These are phyloP conservation scores for Starmerella bombi DNA, from an alignment of 805 yeast genomes.

Conservation along the genomic window DNA sequence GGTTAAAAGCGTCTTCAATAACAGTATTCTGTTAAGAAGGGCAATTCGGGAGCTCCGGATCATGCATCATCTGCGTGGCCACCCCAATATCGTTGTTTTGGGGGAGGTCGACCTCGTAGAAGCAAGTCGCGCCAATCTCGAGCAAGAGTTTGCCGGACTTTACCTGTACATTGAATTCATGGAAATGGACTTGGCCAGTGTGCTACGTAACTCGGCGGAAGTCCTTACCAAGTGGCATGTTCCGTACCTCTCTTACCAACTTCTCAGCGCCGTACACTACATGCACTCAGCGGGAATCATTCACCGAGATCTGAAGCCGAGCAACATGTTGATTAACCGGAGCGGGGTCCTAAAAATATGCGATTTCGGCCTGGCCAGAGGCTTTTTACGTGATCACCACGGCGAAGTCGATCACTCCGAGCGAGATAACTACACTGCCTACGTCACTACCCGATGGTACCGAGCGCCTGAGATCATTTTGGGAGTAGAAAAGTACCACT, in stretches of 20 bases:
- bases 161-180: conserved; percentile 80
- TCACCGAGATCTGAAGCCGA: conserved; percentile 87
- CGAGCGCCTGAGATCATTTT: conserved; percentile 84
- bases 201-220: conserved; percentile 44
- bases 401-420: conserved; percentile 17
- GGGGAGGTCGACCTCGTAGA: conserved; percentile 61
- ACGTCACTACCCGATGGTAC: conserved; percentile 93
- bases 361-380: conserved; percentile 88
- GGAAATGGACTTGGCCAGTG: conserved; percentile 67
- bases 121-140: conserved; percentile 20
- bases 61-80: conserved; percentile 75
- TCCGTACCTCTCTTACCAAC: conserved; percentile 62
- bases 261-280: conserved; percentile 73
- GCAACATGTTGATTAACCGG: conserved; percentile 63
- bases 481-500: conserved; percentile 20
- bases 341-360: conserved; percentile 74
- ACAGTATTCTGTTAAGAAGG: conserved; percentile 55
- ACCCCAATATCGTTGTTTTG: conserved; percentile 62
- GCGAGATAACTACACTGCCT: conserved; percentile 29
- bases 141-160: conserved; percentile 65
- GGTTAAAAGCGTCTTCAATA: conserved; percentile 54
- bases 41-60: conserved; percentile 74
- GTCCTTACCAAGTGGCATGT: conserved; percentile 78
- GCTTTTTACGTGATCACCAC: conserved; percentile 33
- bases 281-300: conserved; percentile 86